phyloP scores from a whole-genome alignment of 495 filamentous ascomycete genomes.

The Hapsidospora chrysogenum region DNA sequence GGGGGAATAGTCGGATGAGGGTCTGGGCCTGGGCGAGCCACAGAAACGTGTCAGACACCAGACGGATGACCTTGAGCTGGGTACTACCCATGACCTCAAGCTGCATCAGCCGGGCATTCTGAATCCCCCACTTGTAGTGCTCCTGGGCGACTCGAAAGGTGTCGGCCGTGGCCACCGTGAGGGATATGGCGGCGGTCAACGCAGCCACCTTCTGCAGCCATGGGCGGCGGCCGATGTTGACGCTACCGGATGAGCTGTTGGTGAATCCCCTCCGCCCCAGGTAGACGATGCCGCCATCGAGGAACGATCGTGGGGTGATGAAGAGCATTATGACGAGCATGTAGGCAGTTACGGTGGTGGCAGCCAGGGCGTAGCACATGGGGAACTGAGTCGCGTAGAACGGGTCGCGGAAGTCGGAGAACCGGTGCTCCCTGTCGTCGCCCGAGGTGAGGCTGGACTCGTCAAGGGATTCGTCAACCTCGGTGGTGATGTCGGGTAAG shows the following conservation, averaged over 20 bases:
- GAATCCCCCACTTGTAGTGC: slow-evolving; percentile 57
- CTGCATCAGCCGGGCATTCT: slow-evolving; percentile 57
- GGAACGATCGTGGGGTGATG: slow-evolving; percentile 79
- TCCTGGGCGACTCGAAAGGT: slow-evolving; percentile 66
- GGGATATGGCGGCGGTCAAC: slow-evolving; percentile 71
- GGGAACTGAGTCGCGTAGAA: slow-evolving; percentile 89
- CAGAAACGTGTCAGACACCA: slow-evolving; percentile 86
- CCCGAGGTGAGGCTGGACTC: slow-evolving; percentile 8
- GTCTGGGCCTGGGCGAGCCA: slow-evolving; percentile 98
- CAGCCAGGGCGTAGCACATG: slow-evolving; percentile 80
- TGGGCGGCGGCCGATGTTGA: slow-evolving; percentile 78
- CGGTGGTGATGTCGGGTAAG: slow-evolving; percentile 21
- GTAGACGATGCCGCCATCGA: slow-evolving; percentile 66
- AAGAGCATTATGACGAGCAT: slow-evolving; percentile 88
- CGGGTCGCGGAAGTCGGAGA: slow-evolving; percentile 53
- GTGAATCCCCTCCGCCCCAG: slow-evolving; percentile 76
- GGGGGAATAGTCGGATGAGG: slow-evolving; percentile 83
- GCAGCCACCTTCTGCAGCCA: slow-evolving; percentile 95
- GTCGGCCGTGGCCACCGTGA: slow-evolving; percentile 83
- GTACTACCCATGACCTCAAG: slow-evolving; percentile 59
- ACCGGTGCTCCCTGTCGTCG: slow-evolving; percentile 9
- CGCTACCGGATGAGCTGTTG: slow-evolving; percentile 54
- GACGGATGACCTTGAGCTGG: slow-evolving; percentile 72
- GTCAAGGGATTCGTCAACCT: slow-evolving; percentile 17
- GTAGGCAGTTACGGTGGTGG: slow-evolving; percentile 81